Percentiles rank a stretch among this genome's conserved stretches.
Conservation (phyloP, 306 rosid species). For the Boehmeria nivea region DNA sequence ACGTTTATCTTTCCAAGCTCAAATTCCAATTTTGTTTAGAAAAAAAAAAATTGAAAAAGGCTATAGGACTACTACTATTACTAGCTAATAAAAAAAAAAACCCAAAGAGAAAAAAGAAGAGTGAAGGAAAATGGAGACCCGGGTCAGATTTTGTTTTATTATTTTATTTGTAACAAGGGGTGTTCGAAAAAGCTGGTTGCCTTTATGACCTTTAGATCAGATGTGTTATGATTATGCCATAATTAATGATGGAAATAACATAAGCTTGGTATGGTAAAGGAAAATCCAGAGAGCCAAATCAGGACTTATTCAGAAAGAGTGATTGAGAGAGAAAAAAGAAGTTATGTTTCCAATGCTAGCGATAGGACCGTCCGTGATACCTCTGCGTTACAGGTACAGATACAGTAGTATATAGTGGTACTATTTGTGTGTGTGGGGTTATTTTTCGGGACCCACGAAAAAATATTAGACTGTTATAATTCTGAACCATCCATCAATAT, state of each 20-base stretch:
- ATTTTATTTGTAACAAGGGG: not conserved
- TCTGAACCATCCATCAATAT: slow-evolving; percentile 3
- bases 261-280: not conserved
- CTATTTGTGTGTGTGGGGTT: not conserved
- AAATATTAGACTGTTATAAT: not conserved
- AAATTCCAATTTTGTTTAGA: slow-evolving; percentile 42
- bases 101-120: too few relatives aligned
- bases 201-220: slow-evolving; percentile 45
- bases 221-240: slow-evolving; percentile 58
- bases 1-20: slow-evolving; percentile 36
- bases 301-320: too few relatives aligned
- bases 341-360: slow-evolving; percentile 40
- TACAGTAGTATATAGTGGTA: not conserved
- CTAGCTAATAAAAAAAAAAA: not conserved
- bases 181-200: slow-evolving; percentile 34
- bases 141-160: not conserved
- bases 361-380: slow-evolving; percentile 89
- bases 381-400: slow-evolving; percentile 22
- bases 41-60: slow-evolving; percentile 19
- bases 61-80: not conserved
- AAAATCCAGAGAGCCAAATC: too few relatives aligned
- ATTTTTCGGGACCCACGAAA: slow-evolving; percentile 3
- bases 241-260: slow-evolving; percentile 37
- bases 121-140: not conserved
- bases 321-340: slow-evolving; percentile 19